Evolutionary conservation across 2,329 filamentous ascomycete genomes (phyloP).

Genomic region (Thelonectria olida): DNA sequence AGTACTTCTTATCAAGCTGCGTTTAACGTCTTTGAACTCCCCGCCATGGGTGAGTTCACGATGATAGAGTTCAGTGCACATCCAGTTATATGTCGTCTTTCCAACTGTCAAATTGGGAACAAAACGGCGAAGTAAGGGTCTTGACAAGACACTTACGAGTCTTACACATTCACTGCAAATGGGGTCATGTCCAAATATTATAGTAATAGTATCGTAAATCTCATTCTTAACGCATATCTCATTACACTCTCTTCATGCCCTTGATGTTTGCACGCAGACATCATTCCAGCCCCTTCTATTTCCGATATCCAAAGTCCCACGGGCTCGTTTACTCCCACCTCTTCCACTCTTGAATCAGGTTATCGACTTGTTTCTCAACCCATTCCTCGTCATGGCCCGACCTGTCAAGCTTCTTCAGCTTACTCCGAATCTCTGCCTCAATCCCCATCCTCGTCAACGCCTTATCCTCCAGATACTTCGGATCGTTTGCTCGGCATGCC

Average conservation of each 20-base stretch:
- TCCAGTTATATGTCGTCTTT: too few species aligned
- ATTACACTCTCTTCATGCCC: slow-evolving; percentile 12
- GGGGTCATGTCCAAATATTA: not conserved
- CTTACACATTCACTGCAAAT: not conserved
- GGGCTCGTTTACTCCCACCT: slow-evolving; percentile 59
- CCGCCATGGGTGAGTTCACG: too few species aligned
- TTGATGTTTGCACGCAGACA: slow-evolving; percentile 30
- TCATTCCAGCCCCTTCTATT: slow-evolving; percentile 27
- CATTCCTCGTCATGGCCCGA: slow-evolving; percentile 47
- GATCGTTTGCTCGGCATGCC: slow-evolving; percentile 73
- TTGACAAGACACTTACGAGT: too few species aligned
- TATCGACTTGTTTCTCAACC: slow-evolving; percentile 55
- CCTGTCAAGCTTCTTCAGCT: slow-evolving; percentile 56
- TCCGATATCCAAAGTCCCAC: slow-evolving; percentile 8
- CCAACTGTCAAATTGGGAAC: too few species aligned
- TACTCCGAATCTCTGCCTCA: slow-evolving; percentile 67
- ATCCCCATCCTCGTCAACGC: slow-evolving; percentile 67
- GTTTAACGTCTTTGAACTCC: too few species aligned
- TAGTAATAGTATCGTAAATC: slow-evolving; percentile 19
- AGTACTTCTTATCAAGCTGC: not conserved
- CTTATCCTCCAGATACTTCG: slow-evolving; percentile 67
- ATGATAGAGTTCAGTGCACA: too few species aligned
- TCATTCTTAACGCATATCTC: slow-evolving; percentile 30
- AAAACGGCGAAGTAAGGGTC: too few species aligned
- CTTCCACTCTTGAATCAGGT: slow-evolving; percentile 65